Conservation (phyloP, 371 early-diverging fungal genomes). For the Mortierella sp. region DNA sequence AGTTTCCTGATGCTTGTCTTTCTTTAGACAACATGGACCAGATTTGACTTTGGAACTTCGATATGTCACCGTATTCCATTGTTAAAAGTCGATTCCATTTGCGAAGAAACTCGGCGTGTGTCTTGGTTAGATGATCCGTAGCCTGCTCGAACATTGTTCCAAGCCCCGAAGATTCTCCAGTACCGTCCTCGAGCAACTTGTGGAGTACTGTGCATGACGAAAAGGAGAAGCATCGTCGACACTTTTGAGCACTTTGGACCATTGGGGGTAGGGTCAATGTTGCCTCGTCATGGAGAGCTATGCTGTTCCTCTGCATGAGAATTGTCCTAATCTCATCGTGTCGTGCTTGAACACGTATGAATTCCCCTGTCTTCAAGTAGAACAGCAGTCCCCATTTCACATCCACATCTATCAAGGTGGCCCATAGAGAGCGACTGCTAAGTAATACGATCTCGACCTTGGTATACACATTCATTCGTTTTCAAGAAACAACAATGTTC, state of each 20-base stretch:
- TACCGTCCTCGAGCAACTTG: conserved; percentile 78
- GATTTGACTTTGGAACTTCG: conserved; percentile 76
- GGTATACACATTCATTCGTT: too few relatives aligned
- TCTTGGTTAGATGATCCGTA: conserved; percentile 68
- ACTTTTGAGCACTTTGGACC: conserved; percentile 69
- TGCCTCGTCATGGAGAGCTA: conserved; percentile 65
- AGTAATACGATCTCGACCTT: too few relatives aligned
- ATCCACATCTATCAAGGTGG: conserved; percentile 64
- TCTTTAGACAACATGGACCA: conserved; percentile 76
- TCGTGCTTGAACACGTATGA: conserved; percentile 68
- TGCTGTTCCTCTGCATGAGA: conserved; percentile 78
- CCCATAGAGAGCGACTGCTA: too few relatives aligned
- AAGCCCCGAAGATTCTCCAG: conserved; percentile 61
- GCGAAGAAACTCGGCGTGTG: conserved; percentile 73
- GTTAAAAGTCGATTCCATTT: conserved; percentile 85
- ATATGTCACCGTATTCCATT: conserved; percentile 82
- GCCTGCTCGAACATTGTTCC: conserved; percentile 67
- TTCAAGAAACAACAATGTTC: neutral
- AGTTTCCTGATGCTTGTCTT: conserved; percentile 66
- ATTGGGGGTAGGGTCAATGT: conserved; percentile 72
- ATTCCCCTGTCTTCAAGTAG: conserved; percentile 71
- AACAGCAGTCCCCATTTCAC: conserved; percentile 79
- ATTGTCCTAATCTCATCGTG: conserved; percentile 77
- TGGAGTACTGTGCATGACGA: conserved; percentile 79
- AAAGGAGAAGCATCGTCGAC: conserved; percentile 75